Conservation (phyloP, 2,329 filamentous ascomycete species). For the Alternaria gansuensis region DNA sequence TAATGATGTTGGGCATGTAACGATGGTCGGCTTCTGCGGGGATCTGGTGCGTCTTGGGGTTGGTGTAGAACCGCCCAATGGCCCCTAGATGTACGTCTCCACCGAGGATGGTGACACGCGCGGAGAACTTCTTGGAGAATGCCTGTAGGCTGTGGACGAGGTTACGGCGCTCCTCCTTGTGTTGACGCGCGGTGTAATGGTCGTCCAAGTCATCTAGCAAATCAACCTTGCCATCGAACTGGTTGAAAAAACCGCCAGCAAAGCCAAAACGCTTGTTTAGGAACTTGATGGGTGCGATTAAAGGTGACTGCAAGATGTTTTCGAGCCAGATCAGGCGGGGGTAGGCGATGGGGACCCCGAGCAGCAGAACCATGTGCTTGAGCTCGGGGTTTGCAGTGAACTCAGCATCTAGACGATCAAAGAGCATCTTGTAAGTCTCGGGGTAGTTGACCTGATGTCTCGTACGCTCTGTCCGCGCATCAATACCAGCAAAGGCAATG, state of each 20-base stretch:
- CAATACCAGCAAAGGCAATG: slow-evolving; percentile 69
- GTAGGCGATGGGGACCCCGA: slow-evolving; percentile 76
- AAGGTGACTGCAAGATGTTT: slow-evolving; percentile 84
- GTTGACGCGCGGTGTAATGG: slow-evolving; percentile 86
- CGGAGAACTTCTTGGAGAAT: slow-evolving; percentile 63
- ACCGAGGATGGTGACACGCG: slow-evolving; percentile 69
- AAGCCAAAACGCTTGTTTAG: slow-evolving; percentile 90
- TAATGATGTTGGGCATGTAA: slow-evolving; percentile 72
- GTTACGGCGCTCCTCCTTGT: slow-evolving; percentile 85
- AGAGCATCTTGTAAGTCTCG: slow-evolving; percentile 69
- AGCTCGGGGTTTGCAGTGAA: slow-evolving; percentile 64
- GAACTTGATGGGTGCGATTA: slow-evolving; percentile 89
- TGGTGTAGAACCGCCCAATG: slow-evolving; percentile 71
- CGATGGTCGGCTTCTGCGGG: slow-evolving; percentile 67
- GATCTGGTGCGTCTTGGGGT: slow-evolving; percentile 61
- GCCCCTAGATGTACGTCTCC: slow-evolving; percentile 72
- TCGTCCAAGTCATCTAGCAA: slow-evolving; percentile 72
- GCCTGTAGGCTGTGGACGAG: slow-evolving; percentile 73
- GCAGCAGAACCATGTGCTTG: slow-evolving; percentile 69
- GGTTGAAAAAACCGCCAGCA: slow-evolving; percentile 86
- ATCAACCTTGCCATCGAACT: slow-evolving; percentile 82
- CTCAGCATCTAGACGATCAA: slow-evolving; percentile 63
- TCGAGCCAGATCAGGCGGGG: slow-evolving; percentile 92
- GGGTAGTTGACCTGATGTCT: slow-evolving; percentile 91
- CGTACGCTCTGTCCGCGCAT: slow-evolving; percentile 76